Conservation (phyloP, 805 yeast species). For the Phaffomyces antillensis region DNA sequence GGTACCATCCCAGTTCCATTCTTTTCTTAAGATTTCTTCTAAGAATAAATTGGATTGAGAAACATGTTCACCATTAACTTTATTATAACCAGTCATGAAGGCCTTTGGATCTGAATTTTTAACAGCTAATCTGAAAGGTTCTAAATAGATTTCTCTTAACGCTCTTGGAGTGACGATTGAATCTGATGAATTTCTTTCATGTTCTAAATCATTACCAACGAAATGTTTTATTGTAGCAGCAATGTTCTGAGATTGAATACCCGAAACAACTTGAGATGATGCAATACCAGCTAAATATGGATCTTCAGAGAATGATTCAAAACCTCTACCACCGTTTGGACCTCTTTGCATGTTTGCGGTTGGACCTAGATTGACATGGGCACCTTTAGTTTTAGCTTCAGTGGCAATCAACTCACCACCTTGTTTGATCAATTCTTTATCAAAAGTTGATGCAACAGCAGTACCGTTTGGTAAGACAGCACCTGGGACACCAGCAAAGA, state of each 20-base stretch:
- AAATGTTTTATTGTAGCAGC: constrained; percentile 56
- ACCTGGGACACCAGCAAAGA: constrained; percentile 44
- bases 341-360: constrained; percentile 47
- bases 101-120: constrained; percentile 45
- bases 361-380: constrained; percentile 44
- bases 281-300: constrained; percentile 41
- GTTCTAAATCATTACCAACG: constrained; percentile 58
- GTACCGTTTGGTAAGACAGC: constrained; percentile 56
- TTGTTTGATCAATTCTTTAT: constrained; percentile 39
- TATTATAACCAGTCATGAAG: constrained; percentile 59
- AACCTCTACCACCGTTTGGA: constrained; percentile 57
- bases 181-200: constrained; percentile 42
- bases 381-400: constrained; percentile 49
- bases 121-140: constrained; percentile 56
- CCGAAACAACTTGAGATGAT: constrained; percentile 44
- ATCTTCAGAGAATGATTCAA: constrained; percentile 58
- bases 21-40: constrained; percentile 40
- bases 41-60: constrained; percentile 39
- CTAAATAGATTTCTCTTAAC: constrained; percentile 54
- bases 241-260: constrained; percentile 45
- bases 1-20: constrained; percentile 52
- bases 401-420: constrained; percentile 47
- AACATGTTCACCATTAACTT: constrained; percentile 53
- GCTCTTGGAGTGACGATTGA: constrained; percentile 52
- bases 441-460: constrained; percentile 50